Evolutionary conservation across 2,329 filamentous ascomycete genomes (phyloP), one percentile per base, ranked within the genome.

Genomic region (Iodosphaeria phyllophila): DNA sequence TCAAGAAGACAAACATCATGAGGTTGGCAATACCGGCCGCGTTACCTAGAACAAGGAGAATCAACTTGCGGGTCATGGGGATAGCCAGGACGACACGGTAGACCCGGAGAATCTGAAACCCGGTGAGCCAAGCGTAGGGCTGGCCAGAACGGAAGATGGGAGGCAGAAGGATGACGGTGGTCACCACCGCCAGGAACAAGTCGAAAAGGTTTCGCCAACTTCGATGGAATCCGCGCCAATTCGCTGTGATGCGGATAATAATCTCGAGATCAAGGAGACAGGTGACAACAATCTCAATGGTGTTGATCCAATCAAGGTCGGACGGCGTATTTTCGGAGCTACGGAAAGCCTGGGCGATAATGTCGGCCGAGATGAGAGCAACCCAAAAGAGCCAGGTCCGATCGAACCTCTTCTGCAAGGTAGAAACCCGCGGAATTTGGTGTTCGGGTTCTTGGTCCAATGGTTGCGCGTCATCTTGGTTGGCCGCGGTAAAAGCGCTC

Each of bases 1-100:
- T 79, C 25, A 98, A 59, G 43, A 95, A 92, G 40, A 98, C 83
- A 45, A 98, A 98, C 11, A 95, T 58, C 53, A 98, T 91, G 32
- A 98, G 56, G 43, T 98, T 98, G 19, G 78, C 65, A 32, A 98
- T 74, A 77, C 91, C 91, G 22, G 74, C 69, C 4, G 83, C 75
- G 44, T 95, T 95, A 32, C 89, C 77, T 31, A 98, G 63, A 3
- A 98, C 89, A 17, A 91, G 63, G 35, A 76, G 56, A 42, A 98
- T 89, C 26, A 98, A 64, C 33, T 83, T 75, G 33, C 79, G 64
- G 1, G 84, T 98, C 37, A 93, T 69, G 5, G 83, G 74, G 20
- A 98, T 69, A 10, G 82, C 83, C 39, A 95, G 52, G 26, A 98
- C 86, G 20, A 98, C 69, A 14, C 91, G 76, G 50, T 98, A 98